Conservation (phyloP, 2,329 filamentous ascomycete species). For the Xylariaceae sp. region DNA sequence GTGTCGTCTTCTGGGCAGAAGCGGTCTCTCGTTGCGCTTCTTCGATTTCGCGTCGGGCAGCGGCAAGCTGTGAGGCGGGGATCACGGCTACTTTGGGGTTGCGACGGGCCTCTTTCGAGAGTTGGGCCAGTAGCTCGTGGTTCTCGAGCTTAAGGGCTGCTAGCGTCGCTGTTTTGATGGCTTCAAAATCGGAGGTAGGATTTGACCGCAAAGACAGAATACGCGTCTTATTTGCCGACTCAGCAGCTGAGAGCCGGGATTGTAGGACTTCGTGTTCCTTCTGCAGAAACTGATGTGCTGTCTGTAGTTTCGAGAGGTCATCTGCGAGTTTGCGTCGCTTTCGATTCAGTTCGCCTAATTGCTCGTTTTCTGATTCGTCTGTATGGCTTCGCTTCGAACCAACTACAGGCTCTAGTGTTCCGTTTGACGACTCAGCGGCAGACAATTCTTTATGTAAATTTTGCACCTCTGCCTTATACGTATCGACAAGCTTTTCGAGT, state of each 20-base stretch:
- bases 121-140: slow-evolving; percentile 75
- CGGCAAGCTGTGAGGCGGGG: slow-evolving; percentile 76
- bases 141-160: slow-evolving; percentile 83
- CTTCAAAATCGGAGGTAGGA: slow-evolving; percentile 84
- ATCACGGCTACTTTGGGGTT: slow-evolving; percentile 63
- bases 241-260: slow-evolving; percentile 72
- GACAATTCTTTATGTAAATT: slow-evolving; percentile 76
- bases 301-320: slow-evolving; percentile 63
- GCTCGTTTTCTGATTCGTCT: slow-evolving; percentile 68
- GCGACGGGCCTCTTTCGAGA: slow-evolving; percentile 57
- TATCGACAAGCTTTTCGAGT: slow-evolving; percentile 83
- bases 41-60: slow-evolving; percentile 75
- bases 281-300: slow-evolving; percentile 73
- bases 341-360: slow-evolving; percentile 80
- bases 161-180: slow-evolving; percentile 82
- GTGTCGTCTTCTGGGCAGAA: slow-evolving; percentile 80
- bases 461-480: slow-evolving; percentile 83
- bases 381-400: slow-evolving; percentile 70
- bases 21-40: slow-evolving; percentile 72
- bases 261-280: slow-evolving; percentile 72
- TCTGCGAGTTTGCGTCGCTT: slow-evolving; percentile 73
- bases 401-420: slow-evolving; percentile 46
- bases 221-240: slow-evolving; percentile 75
- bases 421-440: slow-evolving; percentile 58
- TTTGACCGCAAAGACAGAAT: slow-evolving; percentile 89